Evolutionary conservation across 169 alveolate genomes (phyloP), one percentile per base, ranked within the genome.

Genomic region (Theileria sp.): DNA sequence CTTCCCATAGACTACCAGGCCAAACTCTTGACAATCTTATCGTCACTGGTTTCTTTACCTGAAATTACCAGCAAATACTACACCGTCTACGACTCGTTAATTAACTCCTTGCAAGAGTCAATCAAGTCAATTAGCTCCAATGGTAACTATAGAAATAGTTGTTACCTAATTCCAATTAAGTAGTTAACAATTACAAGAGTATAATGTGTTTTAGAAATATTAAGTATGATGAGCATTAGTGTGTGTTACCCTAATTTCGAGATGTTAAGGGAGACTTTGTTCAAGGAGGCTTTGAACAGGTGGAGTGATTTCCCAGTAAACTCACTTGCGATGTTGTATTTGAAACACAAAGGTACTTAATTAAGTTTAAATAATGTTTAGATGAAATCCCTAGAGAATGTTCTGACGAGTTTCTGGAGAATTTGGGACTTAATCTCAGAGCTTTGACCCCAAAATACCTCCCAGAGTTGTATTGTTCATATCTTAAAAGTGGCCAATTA

Each of bases 391-490:
- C 77, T 12, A 34, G 25, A 21, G 77, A 70, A n/a, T 21, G 23
- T 25, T 70, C 77, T 15, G 25, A 51, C 21, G 19, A 50, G 25
- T 15, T 70, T 23, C 21, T 70, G 77, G 19, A 70, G 23, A 38
- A 2, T 28, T 60, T 70, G 77, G 38, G 50, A 1, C 30, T 26
- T 28, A 51, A 15, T 12, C 77, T 70, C 44, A 13, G 21, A 25
- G 17, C 21, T 19, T 26, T 81, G 21, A 9, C 79, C 28, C 64
- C 85, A 8, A 62, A 32, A 5, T 74, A 61, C 12, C 23, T 81
- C 38, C 66, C 77, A 12, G 88, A 81, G 56, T 78, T 81, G 17
- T 81, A 81, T 34, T 81, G 88, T 51, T 13, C 30, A 2, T 38
- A 58, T 64, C 78, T 81, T 17, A 38, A 75, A 79, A 72, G 36